Base-by-base conservation (phyloP, 179 eudicot species). In the Spergularia azorica region DNA sequence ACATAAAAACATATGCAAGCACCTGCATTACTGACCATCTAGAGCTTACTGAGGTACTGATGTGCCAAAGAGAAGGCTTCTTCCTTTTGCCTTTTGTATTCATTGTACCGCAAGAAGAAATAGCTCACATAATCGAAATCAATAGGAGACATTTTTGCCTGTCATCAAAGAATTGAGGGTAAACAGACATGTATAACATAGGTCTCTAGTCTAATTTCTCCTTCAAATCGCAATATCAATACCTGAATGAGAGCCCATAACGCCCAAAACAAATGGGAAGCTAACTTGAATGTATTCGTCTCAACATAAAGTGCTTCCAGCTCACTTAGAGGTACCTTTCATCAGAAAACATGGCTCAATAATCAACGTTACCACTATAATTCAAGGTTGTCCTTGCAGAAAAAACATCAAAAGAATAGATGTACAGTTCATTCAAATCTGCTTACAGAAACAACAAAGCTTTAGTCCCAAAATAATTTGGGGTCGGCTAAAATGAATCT, bases 241-340 rank as follows among this genome's bases (percentile, higher is more conserved):
- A 94, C 97, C 97, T 94, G 98, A 79, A 94, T 94, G 51, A 94
- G 74, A 70, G 97, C 96, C 99, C 99, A 96, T 59, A 93, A 69
- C 70, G 96, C 99, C 99, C 99, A 95, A 78, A 77, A 88, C 79
- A 96, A 41, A 84, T 96, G 99, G 80, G 99, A 96, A 76, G 93
- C 94, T 72, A 96, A 83, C 94, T 82, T 93, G 83, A 83, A 96
- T 26, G 88, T 61, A 63, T 86, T 90, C 26, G 99, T 85, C 86
- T 96, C 99, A 15, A 90, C 80, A 65, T 90, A 89, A 15, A 96
- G 89, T 36, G 91, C 87, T 77, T 91, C 90, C 12, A 96, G 90
- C 70, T 91, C 94, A 57, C 79, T 43, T 21, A 83, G 86, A 3
- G 90, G 76, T 51, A 87, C 98, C 99, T 96, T 84, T 67, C 41